Conservation (phyloP, 2,329 filamentous ascomycete genomes). For the Xylaria sp. region DNA sequence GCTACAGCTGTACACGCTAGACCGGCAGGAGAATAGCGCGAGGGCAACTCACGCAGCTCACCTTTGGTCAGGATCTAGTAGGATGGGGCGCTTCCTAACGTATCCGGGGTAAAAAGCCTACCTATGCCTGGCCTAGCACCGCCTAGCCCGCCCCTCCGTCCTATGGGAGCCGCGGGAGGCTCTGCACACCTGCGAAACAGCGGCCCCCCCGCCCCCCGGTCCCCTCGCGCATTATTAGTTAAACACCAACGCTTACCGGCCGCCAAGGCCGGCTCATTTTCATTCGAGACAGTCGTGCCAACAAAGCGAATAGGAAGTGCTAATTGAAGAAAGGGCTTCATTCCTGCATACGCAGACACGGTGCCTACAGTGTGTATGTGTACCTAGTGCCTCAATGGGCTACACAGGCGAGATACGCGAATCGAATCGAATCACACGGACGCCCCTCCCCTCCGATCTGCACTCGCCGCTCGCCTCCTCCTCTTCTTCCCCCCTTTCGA, state of each 20-base stretch:
- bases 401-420: not conserved
- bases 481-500: too few relatives aligned
- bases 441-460: not conserved
- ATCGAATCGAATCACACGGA: too few relatives aligned
- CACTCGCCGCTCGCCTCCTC: not conserved
- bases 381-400: too few relatives aligned
- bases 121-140: not conserved
- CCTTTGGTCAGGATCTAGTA: not conserved
- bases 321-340: too few relatives aligned
- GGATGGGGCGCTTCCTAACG: not conserved
- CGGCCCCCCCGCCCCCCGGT: too few relatives aligned
- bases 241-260: not conserved
- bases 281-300: not conserved
- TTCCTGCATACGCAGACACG: too few relatives aligned
- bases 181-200: not conserved
- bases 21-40: too few relatives aligned
- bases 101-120: not conserved
- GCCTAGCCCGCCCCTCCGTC: too few relatives aligned
- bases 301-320: not conserved
- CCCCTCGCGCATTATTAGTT: not conserved
- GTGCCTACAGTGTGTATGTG: too few relatives aligned
- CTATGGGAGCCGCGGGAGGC: not conserved
- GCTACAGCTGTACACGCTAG: too few relatives aligned
- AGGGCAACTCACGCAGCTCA: too few relatives aligned
- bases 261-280: not conserved